Conservation (phyloP, 495 filamentous ascomycete species). For the Podospora australis region DNA sequence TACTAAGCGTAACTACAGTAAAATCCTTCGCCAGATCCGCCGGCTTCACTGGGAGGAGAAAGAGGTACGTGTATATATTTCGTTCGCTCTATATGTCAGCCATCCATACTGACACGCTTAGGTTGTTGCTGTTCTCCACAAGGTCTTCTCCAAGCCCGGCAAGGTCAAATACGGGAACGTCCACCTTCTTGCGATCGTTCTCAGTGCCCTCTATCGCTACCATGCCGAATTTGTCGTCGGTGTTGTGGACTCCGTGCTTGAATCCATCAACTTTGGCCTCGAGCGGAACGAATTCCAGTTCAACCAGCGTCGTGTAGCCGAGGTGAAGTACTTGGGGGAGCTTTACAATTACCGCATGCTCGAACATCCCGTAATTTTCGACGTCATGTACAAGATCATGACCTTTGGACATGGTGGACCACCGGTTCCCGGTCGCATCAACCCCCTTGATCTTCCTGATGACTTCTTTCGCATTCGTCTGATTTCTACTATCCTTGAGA, state of each 20-base stretch:
- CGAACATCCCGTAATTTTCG: constrained; percentile 92
- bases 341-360: constrained; percentile 98
- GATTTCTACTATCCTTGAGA: constrained; percentile 84
- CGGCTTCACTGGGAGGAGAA: constrained; percentile 96
- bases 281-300: constrained; percentile 97
- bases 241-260: constrained; percentile 83
- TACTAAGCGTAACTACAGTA: constrained; percentile 89
- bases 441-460: constrained; percentile 76
- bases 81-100: neutral
- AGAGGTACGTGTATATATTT: constrained; percentile 58
- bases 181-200: constrained; percentile 87
- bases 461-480: constrained; percentile 94
- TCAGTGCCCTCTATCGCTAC: constrained; percentile 80
- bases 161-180: constrained; percentile 98
- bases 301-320: constrained; percentile 91
- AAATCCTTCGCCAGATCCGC: constrained; percentile 84
- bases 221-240: constrained; percentile 84
- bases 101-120: too few species aligned
- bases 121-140: constrained; percentile 78
- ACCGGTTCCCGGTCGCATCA: constrained; percentile 68
- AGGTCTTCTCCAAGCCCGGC: constrained; percentile 89
- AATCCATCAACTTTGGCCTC: constrained; percentile 80
- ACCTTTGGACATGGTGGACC: constrained; percentile 85
- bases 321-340: constrained; percentile 94
- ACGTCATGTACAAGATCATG: constrained; percentile 88